Conservation (phyloP, 2,329 filamentous ascomycete species). For the Cytospora mali region DNA sequence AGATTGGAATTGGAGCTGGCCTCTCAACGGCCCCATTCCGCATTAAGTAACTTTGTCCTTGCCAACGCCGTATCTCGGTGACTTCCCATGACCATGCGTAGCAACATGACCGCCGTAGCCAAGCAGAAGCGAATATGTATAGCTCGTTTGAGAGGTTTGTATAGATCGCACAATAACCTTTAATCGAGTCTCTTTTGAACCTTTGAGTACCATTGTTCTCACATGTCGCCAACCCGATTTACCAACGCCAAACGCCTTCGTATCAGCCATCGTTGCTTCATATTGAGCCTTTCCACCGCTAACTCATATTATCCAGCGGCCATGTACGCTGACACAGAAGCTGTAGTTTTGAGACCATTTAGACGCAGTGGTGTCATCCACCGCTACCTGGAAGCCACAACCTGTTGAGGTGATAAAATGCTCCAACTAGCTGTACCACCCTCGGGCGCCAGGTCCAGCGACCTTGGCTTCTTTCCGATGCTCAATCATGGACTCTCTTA, state of each 20-base stretch:
- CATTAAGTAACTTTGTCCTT: neutral
- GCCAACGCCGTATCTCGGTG: neutral
- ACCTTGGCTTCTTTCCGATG: slow-evolving; percentile 67
- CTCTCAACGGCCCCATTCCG: neutral
- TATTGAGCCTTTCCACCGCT: neutral
- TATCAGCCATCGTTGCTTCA: neutral
- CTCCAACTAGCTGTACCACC: slow-evolving; percentile 61
- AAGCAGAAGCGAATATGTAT: neutral
- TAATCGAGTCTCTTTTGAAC: neutral
- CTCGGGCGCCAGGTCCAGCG: slow-evolving; percentile 55
- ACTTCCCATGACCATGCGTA: neutral
- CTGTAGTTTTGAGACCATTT: neutral
- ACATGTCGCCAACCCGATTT: neutral
- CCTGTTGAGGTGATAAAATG: neutral
- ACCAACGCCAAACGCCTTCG: neutral
- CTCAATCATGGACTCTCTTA: slow-evolving; percentile 81
- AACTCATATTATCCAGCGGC: neutral
- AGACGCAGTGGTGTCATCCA: neutral
- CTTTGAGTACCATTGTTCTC: neutral
- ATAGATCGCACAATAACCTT: neutral
- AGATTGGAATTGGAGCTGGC: neutral
- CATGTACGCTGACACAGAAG: neutral
- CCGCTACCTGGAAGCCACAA: neutral
- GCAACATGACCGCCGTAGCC: neutral
- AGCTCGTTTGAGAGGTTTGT: neutral